phyloP scores from a whole-genome alignment of 2,329 filamentous ascomycete species.

The Ophiocordyceps camponoti-leonardi region DNA sequence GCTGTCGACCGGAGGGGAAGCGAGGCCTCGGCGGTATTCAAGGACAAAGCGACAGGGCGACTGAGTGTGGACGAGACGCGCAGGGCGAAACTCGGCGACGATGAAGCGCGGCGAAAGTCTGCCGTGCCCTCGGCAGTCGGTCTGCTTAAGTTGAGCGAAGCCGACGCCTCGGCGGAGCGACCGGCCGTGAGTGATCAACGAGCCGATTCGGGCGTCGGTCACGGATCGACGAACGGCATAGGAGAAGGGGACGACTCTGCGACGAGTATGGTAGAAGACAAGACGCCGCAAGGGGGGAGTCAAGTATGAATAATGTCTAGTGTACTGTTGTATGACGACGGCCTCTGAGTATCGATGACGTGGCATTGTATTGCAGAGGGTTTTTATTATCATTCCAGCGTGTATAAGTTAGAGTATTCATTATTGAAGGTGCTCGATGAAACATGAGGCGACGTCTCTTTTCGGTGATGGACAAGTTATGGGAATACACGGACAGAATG shows the following conservation, averaged over 20 bases:
- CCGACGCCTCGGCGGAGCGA: constrained; percentile 4
- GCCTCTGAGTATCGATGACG: background rate
- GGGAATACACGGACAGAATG: too few species aligned
- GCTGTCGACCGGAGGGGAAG: constrained; percentile 19
- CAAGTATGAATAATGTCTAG: background rate
- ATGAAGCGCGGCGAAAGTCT: constrained; percentile 12
- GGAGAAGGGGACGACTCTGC: background rate
- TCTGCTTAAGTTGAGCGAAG: constrained; percentile 6
- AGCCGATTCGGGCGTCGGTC: background rate
- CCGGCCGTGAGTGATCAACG: background rate
- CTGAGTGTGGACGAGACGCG: constrained; percentile 13
- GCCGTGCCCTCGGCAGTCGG: constrained; percentile 9
- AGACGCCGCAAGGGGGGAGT: background rate
- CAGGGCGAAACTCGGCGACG: constrained; percentile 9
- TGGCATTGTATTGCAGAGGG: background rate
- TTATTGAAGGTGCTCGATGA: too few species aligned
- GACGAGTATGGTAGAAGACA: background rate
- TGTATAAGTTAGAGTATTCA: background rate
- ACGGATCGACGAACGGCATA: background rate
- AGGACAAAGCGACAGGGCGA: constrained; percentile 13
- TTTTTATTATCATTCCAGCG: background rate
- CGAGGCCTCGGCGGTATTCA: constrained; percentile 13
- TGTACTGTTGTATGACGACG: background rate
- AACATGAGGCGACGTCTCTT: too few species aligned
- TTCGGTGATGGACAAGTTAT: too few species aligned